Percentiles rank a stretch among this genome's conserved stretches.
These are phyloP conservation scores for Starmerella kuoi DNA, from an alignment of 805 yeast species.

Conservation along the genomic window DNA sequence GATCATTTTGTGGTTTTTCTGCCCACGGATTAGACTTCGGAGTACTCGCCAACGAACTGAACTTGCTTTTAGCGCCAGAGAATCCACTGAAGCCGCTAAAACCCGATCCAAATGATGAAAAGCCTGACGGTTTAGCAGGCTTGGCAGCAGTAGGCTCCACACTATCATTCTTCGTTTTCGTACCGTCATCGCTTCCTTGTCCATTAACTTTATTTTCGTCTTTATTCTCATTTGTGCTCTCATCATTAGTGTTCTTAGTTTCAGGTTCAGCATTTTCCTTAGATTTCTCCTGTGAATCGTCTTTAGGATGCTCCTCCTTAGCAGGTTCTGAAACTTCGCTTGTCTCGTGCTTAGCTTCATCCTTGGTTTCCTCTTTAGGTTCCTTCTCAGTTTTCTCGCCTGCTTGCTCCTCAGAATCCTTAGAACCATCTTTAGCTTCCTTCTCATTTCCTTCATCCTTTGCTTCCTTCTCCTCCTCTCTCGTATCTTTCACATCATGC, in stretches of 20 bases:
- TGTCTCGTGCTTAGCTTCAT: no score
- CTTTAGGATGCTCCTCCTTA: no score
- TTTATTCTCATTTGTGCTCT: no score
- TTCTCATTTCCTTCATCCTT: background rate
- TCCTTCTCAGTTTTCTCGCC: no score
- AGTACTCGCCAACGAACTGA: background rate
- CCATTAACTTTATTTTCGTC: constrained; percentile 2
- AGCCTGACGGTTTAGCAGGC: constrained; percentile 7
- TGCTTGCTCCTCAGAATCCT: background rate
- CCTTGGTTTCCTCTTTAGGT: no score
- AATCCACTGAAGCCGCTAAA: constrained; percentile 8
- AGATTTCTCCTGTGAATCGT: background rate
- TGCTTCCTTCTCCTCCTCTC: no score
- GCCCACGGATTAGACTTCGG: constrained; percentile 4
- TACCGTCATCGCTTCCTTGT: no score
- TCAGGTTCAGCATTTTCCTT: background rate
- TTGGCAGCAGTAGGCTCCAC: constrained; percentile 7
- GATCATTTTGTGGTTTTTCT: background rate
- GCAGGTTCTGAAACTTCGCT: no score
- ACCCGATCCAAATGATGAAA: constrained; percentile 11
- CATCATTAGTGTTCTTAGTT: background rate
- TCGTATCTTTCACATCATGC: no score
- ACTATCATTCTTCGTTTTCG: constrained; percentile 11
- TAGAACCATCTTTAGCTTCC: background rate
- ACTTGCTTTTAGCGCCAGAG: background rate